Evolutionary conservation across 1,284 basidiomycete genomes (phyloP), one percentile per base, ranked within the genome.

Genomic region (Ceratobasidium sp.): DNA sequence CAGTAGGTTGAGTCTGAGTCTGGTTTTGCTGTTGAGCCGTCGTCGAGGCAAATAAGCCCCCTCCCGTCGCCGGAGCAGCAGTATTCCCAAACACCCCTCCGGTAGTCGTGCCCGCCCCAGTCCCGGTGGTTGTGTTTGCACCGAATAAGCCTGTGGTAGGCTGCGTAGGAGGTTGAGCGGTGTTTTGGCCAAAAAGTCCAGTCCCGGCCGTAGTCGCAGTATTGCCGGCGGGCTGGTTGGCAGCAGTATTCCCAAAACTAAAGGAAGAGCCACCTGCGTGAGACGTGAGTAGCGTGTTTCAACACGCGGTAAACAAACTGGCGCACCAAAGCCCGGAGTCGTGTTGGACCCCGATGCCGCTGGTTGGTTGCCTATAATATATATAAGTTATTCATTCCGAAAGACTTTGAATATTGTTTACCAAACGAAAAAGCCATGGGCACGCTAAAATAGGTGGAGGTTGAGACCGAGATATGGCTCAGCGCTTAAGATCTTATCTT

Each of bases 41-140:
- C 11, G 64, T 74, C 19, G 68, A 78, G 74, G 62, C 81, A 76
- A 81, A 81, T 8, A 81, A 76, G 1, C 80, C 77, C 13, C 78
- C 80, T 27, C 66, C 43, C 7, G 68, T 54, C 24, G 74, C 24
- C 19, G 56, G 19, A 7, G 76, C 64, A 79, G 78, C 77, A 62
- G 76, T 80, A 43, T 62, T 79, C n/a, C 83, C 83, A 77, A 85
- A 85, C 29, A 85, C 69, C 14, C 81, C 80, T 51, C 82, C 79
- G 64, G 78, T 77, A 24, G 76, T 75, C 75, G 74, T 46, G 22
- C 14, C 9, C 27, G 75, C 48, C 14, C 62, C 48, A 46, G 63
- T 29, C 31, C 39, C 34, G 7, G 39, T 34, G 58, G 69, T 14
- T 62, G 74, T 56, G 62, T 63, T 43, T 16, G 46, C 49, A 27